Conservation (phyloP, 371 early-diverging fungal species). For the Funneliformis caledonium region DNA sequence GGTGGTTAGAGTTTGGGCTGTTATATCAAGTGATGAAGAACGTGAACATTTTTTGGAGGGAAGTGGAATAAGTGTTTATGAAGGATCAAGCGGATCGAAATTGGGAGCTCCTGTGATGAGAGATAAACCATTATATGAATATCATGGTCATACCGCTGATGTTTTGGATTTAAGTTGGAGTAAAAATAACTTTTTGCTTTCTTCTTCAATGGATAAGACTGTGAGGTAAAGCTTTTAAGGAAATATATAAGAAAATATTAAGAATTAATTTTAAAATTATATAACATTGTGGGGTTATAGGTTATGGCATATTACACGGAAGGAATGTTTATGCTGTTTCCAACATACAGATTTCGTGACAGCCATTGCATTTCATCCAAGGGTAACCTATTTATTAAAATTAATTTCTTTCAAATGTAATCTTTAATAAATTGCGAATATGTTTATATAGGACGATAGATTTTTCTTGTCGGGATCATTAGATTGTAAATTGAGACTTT, state of each 20-base stretch:
- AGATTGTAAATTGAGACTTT: constrained; percentile 79
- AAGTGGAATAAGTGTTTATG: constrained; percentile 43
- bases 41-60: constrained; percentile 26
- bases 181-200: constrained; percentile 77
- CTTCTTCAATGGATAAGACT: constrained; percentile 84
- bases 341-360: constrained; percentile 80
- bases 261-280: background rate
- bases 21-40: constrained; percentile 49
- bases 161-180: constrained; percentile 88
- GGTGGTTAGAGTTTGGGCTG: constrained; percentile 74
- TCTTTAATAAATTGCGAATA: background rate
- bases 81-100: constrained; percentile 40
- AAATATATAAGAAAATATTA: background rate
- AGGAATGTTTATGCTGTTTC: constrained; percentile 79
- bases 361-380: constrained; percentile 82
- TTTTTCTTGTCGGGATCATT: constrained; percentile 82
- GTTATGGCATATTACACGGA: constrained; percentile 79
- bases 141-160: constrained; percentile 70
- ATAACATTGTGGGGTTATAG: constrained; percentile 44
- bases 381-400: constrained; percentile 42
- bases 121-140: constrained; percentile 67
- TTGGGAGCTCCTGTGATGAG: constrained; percentile 60
- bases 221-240: constrained; percentile 55
- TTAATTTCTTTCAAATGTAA: background rate
- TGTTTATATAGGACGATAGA: constrained; percentile 65